These are phyloP conservation scores for Peterozyma toletana DNA, from an alignment of 805 yeast species.

Conservation along the genomic window DNA sequence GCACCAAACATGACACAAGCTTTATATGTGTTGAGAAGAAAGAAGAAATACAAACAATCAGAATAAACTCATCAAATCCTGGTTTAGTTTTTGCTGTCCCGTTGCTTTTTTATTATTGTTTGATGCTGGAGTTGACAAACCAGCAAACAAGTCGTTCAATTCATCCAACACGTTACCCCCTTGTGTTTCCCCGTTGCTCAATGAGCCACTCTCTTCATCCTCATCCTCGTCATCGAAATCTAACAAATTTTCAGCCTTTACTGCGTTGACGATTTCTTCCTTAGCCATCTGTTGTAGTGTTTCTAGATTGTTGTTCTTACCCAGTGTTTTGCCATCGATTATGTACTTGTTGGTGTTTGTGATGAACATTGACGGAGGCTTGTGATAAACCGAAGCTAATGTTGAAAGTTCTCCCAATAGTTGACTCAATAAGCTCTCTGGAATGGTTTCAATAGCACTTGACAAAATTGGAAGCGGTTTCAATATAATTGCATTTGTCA, in stretches of 20 bases:
- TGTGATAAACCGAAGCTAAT: conserved; percentile 83
- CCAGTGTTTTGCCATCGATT: conserved; percentile 13
- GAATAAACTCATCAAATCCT: conserved; percentile 18
- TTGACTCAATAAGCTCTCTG: conserved; percentile 59
- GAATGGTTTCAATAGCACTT: conserved; percentile 65
- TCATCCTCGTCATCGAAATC: conserved; percentile 72
- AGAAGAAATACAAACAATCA: not conserved
- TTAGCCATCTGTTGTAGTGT: conserved; percentile 75
- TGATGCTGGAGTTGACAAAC: conserved; percentile 19
- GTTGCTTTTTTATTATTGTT: conserved; percentile 9
- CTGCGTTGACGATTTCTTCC: conserved; percentile 59
- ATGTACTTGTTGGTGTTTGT: conserved; percentile 11
- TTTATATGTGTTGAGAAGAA: too few relatives aligned
- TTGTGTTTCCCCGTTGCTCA: conserved; percentile 15
- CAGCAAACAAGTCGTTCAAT: conserved; percentile 61
- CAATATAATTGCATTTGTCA: conserved; percentile 47
- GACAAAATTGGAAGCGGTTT: conserved; percentile 64
- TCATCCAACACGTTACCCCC: conserved; percentile 54
- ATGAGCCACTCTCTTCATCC: conserved; percentile 4
- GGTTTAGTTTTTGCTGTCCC: conserved; percentile 1
- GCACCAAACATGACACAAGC: too few relatives aligned
- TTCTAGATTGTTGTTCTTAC: conserved; percentile 52
- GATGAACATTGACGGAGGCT: conserved; percentile 64
- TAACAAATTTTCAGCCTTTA: conserved; percentile 71
- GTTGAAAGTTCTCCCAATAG: conserved; percentile 74